phyloP scores from a whole-genome alignment of 208 protist species.

The Acanthamoeba lenticulata region DNA sequence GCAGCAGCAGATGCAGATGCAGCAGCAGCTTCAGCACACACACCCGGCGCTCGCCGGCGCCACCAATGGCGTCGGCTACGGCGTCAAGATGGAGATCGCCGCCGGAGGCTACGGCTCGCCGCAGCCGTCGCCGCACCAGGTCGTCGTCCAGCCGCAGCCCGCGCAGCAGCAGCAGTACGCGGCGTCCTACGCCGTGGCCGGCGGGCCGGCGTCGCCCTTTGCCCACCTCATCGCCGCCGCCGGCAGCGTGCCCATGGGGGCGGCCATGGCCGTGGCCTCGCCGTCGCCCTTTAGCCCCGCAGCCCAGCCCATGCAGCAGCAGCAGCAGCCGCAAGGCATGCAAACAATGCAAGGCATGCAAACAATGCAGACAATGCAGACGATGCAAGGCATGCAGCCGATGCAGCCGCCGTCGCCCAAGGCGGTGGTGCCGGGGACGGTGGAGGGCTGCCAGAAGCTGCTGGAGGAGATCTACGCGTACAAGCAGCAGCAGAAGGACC shows the following conservation, averaged over 20 bases:
- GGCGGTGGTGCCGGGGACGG: neutral
- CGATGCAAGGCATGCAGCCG: neutral
- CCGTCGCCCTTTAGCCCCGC: neutral
- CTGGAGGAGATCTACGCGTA: constrained; percentile 72
- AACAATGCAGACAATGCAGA: too few relatives aligned
- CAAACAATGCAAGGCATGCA: too few relatives aligned
- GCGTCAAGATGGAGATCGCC: too few relatives aligned
- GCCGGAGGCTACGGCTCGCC: too few relatives aligned
- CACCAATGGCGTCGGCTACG: too few relatives aligned
- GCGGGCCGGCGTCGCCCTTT: too few relatives aligned
- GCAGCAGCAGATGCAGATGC: neutral
- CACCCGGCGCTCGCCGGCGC: neutral
- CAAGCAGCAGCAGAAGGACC: constrained; percentile 75
- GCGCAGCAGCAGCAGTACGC: neutral
- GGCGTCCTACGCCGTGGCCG: neutral
- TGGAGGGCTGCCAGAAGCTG: constrained; percentile 73
- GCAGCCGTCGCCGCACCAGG: neutral
- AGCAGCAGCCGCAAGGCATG: neutral
- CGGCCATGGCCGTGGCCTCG: too few relatives aligned
- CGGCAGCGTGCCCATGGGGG: neutral
- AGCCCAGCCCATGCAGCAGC: neutral
- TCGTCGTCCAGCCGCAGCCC: neutral
- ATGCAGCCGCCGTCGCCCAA: neutral
- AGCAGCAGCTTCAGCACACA: neutral
- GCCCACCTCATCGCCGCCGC: too few relatives aligned